Percentiles rank a stretch among this genome's conserved stretches.
phyloP scores from a whole-genome alignment of 768 basidiomycete genomes.

The Boletus tylopilopsis region DNA sequence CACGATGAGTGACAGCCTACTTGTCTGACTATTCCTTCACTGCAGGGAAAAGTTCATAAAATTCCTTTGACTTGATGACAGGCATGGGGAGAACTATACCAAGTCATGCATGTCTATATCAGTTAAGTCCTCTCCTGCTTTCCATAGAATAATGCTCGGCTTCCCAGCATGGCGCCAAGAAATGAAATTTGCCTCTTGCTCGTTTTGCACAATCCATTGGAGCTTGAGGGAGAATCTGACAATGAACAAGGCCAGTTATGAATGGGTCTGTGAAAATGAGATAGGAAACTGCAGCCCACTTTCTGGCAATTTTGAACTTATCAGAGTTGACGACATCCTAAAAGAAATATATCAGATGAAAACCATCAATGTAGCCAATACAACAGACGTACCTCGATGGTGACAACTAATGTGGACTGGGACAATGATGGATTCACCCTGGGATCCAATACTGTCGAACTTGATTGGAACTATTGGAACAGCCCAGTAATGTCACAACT shows the following conservation, averaged over 20 bases:
- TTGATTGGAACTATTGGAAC: conserved; percentile 60
- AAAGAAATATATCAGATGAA: background rate
- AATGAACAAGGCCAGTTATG: background rate
- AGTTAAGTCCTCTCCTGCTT: background rate
- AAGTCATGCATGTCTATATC: too few relatives aligned
- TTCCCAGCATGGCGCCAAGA: conserved; percentile 53
- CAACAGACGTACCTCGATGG: conserved; percentile 47
- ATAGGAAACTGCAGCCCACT: conserved; percentile 35
- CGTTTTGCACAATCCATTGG: conserved; percentile 57
- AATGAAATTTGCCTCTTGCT: conserved; percentile 62
- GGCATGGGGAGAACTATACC: conserved; percentile 30
- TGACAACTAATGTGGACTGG: conserved; percentile 55
- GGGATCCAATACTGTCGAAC: conserved; percentile 56
- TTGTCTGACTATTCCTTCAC: conserved; percentile 47
- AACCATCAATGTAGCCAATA: background rate
- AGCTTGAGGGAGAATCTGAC: conserved; percentile 56
- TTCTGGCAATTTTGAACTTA: conserved; percentile 52
- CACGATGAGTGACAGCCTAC: conserved; percentile 45
- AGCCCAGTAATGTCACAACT: conserved; percentile 57
- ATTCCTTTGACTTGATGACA: conserved; percentile 58
- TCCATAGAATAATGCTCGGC: conserved; percentile 59
- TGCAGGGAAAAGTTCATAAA: conserved; percentile 49
- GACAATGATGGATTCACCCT: conserved; percentile 55
- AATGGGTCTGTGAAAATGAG: background rate
- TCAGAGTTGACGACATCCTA: conserved; percentile 65